Evolutionary conservation across 2,329 filamentous ascomycete genomes (phyloP).

Genomic region (Stagonosporopsis cucurbitacearum): DNA sequence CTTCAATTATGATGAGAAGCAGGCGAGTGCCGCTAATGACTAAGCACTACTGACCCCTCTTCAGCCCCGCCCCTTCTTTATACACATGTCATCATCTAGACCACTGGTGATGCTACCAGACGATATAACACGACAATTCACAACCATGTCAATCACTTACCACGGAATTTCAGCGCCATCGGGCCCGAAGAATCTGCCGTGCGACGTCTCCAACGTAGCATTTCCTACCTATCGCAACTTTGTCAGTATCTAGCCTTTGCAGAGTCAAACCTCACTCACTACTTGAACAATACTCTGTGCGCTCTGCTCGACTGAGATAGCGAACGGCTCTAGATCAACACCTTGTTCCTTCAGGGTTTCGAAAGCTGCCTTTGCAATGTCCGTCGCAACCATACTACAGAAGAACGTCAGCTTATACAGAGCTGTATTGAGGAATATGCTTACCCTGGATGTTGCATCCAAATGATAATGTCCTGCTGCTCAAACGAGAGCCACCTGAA

Average conservation of each 20-base stretch:
- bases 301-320: constrained; percentile 18
- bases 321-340: background rate
- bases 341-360: constrained; percentile 7
- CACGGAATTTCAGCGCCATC: constrained; percentile 21
- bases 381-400: constrained; percentile 15
- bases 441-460: constrained; percentile 25
- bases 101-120: background rate
- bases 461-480: constrained; percentile 21
- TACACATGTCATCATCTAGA: no score
- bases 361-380: constrained; percentile 10
- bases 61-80: background rate
- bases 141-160: background rate
- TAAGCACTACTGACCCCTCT: background rate
- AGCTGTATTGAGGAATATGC: background rate
- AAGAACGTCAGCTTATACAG: background rate
- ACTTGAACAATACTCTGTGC: constrained; percentile 5
- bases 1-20: background rate
- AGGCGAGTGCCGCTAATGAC: background rate
- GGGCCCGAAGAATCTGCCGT: constrained; percentile 18
- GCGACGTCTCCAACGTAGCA: constrained; percentile 14
- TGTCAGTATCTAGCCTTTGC: background rate
- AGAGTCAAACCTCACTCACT: constrained; percentile 1
- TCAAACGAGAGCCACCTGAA: constrained; percentile 27
- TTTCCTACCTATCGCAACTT: constrained; percentile 16
- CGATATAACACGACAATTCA: no score